Conservation (phyloP, 257 asterid species). For the Leptodermis oblonga region DNA sequence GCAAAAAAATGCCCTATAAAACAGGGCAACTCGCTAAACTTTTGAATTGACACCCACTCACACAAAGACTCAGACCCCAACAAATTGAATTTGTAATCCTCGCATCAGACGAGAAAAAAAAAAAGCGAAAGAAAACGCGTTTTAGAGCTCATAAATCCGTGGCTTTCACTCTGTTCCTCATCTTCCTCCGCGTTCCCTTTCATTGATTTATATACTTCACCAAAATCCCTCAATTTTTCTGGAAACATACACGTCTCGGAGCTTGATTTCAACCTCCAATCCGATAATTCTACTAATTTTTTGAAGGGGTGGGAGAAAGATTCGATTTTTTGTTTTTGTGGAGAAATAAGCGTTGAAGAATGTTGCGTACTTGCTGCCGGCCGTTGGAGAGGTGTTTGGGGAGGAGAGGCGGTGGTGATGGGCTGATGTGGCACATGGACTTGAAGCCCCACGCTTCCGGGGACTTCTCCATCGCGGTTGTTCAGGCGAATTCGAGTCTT, state of each 20-base stretch:
- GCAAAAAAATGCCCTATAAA: not conserved
- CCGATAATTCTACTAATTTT: not conserved
- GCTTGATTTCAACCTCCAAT: not conserved
- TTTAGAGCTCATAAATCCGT: not conserved
- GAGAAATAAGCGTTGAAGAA: not conserved
- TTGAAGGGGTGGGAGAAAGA: not conserved
- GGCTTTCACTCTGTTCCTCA: not conserved
- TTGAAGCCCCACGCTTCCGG: slow-evolving; percentile 85
- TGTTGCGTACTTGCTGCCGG: slow-evolving; percentile 66
- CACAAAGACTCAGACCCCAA: not conserved
- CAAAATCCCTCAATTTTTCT: not conserved
- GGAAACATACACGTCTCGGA: not conserved
- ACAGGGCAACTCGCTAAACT: not conserved
- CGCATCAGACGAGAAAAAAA: not conserved
- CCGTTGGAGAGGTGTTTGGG: slow-evolving; percentile 59
- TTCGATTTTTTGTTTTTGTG: not conserved
- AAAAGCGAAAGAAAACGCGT: slow-evolving; percentile 2
- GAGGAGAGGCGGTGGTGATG: slow-evolving; percentile 54
- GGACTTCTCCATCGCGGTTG: slow-evolving; percentile 88
- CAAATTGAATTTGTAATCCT: not conserved
- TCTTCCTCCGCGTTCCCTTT: not conserved
- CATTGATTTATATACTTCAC: not conserved
- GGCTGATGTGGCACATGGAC: slow-evolving; percentile 73
- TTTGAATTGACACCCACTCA: not conserved
- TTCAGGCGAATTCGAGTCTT: slow-evolving; percentile 80